phyloP scores from a whole-genome alignment of 805 yeast genomes.

The Barnettozyma californica region DNA sequence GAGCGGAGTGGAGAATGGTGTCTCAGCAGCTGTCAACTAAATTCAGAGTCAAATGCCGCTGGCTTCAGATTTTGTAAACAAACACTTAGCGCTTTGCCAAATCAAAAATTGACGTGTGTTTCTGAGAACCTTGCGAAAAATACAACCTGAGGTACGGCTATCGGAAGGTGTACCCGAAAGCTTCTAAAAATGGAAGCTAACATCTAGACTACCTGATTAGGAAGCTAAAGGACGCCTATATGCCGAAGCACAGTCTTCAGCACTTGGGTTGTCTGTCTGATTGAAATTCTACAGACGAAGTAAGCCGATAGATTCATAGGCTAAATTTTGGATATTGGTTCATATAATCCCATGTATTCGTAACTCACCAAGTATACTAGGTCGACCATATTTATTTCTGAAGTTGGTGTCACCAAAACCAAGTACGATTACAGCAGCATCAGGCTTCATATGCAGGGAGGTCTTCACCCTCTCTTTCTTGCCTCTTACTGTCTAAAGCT shows the following conservation, averaged over 20 bases:
- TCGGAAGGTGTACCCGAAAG: neutral
- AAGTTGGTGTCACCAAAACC: neutral
- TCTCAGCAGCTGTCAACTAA: neutral
- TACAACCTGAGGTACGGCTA: neutral
- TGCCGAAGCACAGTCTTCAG: too few species aligned
- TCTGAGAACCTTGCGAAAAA: neutral
- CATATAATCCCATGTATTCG: too few species aligned
- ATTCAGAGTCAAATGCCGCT: constrained; percentile 1
- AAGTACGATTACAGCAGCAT: neutral
- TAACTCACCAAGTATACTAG: too few species aligned
- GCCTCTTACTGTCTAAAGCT: constrained; percentile 33
- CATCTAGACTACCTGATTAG: constrained; percentile 6
- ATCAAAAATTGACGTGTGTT: neutral
- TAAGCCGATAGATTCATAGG: too few species aligned
- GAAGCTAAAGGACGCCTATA: constrained; percentile 1
- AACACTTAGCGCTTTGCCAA: neutral
- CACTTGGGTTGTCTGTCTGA: too few species aligned
- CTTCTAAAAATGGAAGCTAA: neutral
- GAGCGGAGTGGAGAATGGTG: neutral
- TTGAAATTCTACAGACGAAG: too few species aligned
- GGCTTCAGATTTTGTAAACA: neutral
- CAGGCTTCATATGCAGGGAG: constrained; percentile 36
- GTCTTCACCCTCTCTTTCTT: constrained; percentile 39
- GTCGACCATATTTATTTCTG: too few species aligned
- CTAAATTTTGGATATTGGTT: too few species aligned